Evolutionary conservation across 108 stramenopile genomes (phyloP), one percentile per base, ranked within the genome.

Genomic region (Cyclotella distinguenda): DNA sequence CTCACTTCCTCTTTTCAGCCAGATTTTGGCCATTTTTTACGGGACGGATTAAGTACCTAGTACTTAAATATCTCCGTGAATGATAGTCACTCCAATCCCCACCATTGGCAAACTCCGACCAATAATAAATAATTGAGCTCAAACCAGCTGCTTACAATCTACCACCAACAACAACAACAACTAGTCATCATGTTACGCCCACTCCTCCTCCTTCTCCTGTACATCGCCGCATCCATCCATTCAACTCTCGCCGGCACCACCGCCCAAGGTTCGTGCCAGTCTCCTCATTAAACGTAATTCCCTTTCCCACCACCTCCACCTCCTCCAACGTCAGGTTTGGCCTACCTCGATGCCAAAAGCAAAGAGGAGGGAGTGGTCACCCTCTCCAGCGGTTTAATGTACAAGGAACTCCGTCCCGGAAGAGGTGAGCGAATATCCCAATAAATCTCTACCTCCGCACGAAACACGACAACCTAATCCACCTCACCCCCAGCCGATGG

Each of bases 341-440:
- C 66, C 15, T 95, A 72, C 54, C 76, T 95, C 21, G 90, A 82
- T 32, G 77, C 67, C 42, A 95, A 95, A 68, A 82, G 80, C 26
- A 72, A 66, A 47, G 89, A 95, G 68, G 84, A 82, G 32, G 95
- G 78, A 40, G 86, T 87, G 10, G 75, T 89, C 38, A 83, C 79
- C 33, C 78, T 86, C 8, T 59, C 70, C 21, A 85, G 84, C 25
- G 94, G 94, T 33, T 72, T 95, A 59, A 66, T 87, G 72, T 95
- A 95, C 85, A 90, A 91, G 65, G 90, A 78, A 23, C 48, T 84
- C 51, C 50, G 51, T 68, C 53, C 78, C 43, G 88, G 82, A 16
- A 72, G 70, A 22, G 87, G 87, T 46, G 80, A 85, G 77, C 77
- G 11, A 15, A 18, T 3, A 2, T 6, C 28, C 9, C 10, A 34